Base-by-base conservation (phyloP, 192 early-diverging fungal genomes). In the Cetraspora pellucida region DNA sequence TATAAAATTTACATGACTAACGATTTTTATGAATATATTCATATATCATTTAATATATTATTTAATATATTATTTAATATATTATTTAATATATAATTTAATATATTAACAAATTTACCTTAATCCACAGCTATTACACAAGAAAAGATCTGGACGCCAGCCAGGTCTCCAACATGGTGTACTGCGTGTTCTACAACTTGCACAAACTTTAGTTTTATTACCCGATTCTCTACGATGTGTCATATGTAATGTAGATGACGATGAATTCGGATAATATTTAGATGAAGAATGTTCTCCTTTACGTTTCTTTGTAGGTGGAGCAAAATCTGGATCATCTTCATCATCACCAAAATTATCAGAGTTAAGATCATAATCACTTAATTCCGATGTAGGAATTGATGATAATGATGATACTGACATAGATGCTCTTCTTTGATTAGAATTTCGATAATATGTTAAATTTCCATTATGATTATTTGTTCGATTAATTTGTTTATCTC, bases 151-250 rank as follows among this genome's bases (percentile, higher is more conserved):
- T 1, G 72, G n/a, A 23, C 75, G 77, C 69, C 81, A 84, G 21
- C 80, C 83, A 2, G 83, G 83, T 46, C 83, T 47, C 83, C 83
- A 84, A 43, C 83, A 84, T 1, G 83, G 83, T 3, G 83, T 84
- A 54, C 80, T 81, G 11, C 73, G 77, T 2, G 80, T 77, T 10
- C 79, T 74, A 68, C 83, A 84, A 21, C 80, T 81, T 10, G 81
- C 83, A 65, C 83, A 84, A 63, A 75, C 60, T 28, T 75, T 75
- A 19, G 59, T 47, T 23, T 57, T 75, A 21, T 61, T 54, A 10
- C 8, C 27, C 2, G 73, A 21, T 43, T 75, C 73, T 61, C 55
- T 60, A 7, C 73, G 27, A 6, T 21, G 17, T 8, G 28, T 65
- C 37, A 11, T 19, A n/a, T 17, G 14, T 30, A 10, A 10, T 65